A percentile compares a stretch with the other conserved stretches of the same genome.
These are phyloP conservation scores for Fusarium fujikuroi DNA, from an alignment of 2,329 filamentous ascomycete species.

Conservation along the genomic window DNA sequence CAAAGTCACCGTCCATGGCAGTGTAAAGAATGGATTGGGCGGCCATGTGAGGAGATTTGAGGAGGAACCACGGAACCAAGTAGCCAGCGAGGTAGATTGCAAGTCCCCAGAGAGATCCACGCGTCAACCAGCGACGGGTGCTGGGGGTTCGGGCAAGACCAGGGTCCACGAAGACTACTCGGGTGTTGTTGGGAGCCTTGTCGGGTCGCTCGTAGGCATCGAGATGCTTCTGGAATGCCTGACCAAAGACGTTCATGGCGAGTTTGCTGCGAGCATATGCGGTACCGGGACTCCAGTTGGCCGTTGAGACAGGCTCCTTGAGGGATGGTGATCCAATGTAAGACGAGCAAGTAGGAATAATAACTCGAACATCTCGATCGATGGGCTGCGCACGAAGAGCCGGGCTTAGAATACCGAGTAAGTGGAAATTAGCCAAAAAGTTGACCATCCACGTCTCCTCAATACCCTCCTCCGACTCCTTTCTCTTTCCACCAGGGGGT, in stretches of 20 bases:
- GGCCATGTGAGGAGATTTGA: conserved; percentile 86
- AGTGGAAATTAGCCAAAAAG: conserved; percentile 94
- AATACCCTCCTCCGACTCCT: conserved; percentile 78
- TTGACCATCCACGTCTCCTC: conserved; percentile 95
- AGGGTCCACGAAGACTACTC: conserved; percentile 88
- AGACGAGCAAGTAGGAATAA: conserved; percentile 87
- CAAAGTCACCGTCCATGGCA: conserved; percentile 81
- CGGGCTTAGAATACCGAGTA: conserved; percentile 89
- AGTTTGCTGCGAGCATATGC: conserved; percentile 77
- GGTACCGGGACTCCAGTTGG: conserved; percentile 64
- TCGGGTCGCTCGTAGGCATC: conserved; percentile 87
- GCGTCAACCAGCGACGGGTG: conserved; percentile 85
- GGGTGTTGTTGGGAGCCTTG: conserved; percentile 80
- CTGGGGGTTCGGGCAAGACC: conserved; percentile 87
- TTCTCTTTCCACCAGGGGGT: conserved; percentile 69
- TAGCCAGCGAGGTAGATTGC: conserved; percentile 81
- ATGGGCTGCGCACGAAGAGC: conserved; percentile 91
- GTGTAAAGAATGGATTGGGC: conserved; percentile 89
- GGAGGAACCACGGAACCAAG: conserved; percentile 83
- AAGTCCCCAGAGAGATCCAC: conserved; percentile 85
- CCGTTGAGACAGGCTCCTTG: conserved; percentile 60
- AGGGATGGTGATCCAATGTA: conserved; percentile 83
- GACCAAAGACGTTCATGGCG: conserved; percentile 88
- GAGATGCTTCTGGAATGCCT: conserved; percentile 92
- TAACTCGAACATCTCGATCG: conserved; percentile 89